Evolutionary conservation across 257 asterid genomes (phyloP).

Genomic region (Salvia rosmarinus): DNA sequence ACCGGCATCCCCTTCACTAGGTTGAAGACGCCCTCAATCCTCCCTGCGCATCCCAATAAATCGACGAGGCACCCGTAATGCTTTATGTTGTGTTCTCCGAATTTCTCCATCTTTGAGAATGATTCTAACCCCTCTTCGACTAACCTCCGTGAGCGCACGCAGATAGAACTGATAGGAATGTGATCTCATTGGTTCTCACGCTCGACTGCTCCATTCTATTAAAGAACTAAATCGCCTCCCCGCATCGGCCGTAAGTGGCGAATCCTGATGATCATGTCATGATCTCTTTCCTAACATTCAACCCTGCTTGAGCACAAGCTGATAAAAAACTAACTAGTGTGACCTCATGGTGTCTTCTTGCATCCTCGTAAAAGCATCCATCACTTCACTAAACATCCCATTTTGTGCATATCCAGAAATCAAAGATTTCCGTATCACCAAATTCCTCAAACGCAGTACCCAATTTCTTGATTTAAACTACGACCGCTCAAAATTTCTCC

Average conservation of each 20-base stretch:
- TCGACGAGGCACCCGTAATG: slow-evolving; percentile 82
- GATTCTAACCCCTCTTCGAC: slow-evolving; percentile 67
- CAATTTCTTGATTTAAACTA: too few relatives aligned
- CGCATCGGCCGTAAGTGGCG: slow-evolving; percentile 62
- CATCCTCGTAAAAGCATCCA: slow-evolving; percentile 61
- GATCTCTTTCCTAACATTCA: slow-evolving; percentile 66
- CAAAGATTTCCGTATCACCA: slow-evolving; percentile 80
- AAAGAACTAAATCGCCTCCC: slow-evolving; percentile 58
- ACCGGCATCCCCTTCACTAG: slow-evolving; percentile 65
- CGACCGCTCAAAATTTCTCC: too few relatives aligned
- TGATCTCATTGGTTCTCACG: slow-evolving; percentile 56
- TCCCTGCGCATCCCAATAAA: slow-evolving; percentile 80
- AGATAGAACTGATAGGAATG: slow-evolving; percentile 66
- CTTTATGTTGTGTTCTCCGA: slow-evolving; percentile 57
- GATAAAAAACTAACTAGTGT: slow-evolving; percentile 69
- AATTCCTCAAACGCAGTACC: slow-evolving; percentile 58
- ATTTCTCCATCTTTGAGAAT: slow-evolving; percentile 60
- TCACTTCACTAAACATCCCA: slow-evolving; percentile 57
- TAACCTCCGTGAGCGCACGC: slow-evolving; percentile 86
- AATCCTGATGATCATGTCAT: slow-evolving; percentile 62
- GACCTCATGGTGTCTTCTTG: slow-evolving; percentile 69
- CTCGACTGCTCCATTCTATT: slow-evolving; percentile 54
- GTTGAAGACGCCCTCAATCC: slow-evolving; percentile 59
- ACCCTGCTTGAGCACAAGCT: slow-evolving; percentile 75
- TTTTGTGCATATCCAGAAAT: slow-evolving; percentile 82